Conservation (phyloP, 2,329 filamentous ascomycete genomes). For the Claviceps sp. region DNA sequence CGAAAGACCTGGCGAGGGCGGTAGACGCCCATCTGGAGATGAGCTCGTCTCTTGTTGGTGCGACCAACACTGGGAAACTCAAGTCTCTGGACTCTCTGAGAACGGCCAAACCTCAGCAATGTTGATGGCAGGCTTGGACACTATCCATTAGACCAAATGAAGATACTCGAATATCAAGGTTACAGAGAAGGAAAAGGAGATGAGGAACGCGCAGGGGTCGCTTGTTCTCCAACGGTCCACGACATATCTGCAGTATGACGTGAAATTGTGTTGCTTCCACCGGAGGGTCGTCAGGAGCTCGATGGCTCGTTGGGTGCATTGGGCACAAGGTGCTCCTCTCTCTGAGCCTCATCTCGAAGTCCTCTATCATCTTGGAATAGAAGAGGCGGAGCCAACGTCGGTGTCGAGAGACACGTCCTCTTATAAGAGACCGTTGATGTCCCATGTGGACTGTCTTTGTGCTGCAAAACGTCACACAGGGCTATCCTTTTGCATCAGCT, state of each 20-base stretch:
- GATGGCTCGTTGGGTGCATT: background rate
- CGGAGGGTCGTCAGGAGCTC: background rate
- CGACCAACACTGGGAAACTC: background rate
- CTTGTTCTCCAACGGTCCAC: too few relatives aligned
- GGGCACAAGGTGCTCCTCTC: background rate
- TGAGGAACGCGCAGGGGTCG: too few relatives aligned
- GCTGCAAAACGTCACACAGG: background rate
- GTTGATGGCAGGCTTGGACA: background rate
- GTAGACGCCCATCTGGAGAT: too few relatives aligned
- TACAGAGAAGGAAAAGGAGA: background rate
- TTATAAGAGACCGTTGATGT: background rate
- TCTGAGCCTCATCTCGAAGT: too few relatives aligned
- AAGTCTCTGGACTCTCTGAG: background rate
- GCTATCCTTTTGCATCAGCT: background rate
- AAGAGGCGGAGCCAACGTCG: too few relatives aligned
- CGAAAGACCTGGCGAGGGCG: too few relatives aligned
- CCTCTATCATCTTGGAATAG: too few relatives aligned
- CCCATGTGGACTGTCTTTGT: background rate
- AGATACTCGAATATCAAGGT: background rate
- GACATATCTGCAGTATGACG: background rate
- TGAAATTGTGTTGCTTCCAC: background rate
- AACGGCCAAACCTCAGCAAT: background rate
- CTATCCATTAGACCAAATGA: background rate
- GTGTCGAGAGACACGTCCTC: background rate
- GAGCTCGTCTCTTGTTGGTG: too few relatives aligned